Conservation (phyloP, 441 rosid genomes). For the Pelargonium cotyledonis region DNA sequence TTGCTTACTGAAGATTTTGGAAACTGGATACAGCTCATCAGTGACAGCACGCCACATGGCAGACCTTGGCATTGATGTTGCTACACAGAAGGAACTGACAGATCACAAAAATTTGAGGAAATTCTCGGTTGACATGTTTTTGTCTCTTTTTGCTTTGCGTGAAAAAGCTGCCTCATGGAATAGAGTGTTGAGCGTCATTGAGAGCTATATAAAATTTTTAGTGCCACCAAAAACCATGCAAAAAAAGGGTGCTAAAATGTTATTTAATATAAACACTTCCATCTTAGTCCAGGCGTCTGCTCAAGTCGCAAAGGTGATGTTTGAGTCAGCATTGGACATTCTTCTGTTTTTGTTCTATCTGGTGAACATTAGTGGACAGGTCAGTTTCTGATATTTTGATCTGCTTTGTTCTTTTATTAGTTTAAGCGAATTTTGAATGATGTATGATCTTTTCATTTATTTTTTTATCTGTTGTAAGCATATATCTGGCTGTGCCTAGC, state of each 20-base stretch:
- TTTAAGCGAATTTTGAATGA: not conserved
- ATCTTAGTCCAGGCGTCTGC: conserved; percentile 73
- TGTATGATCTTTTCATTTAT: not conserved
- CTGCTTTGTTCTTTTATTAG: not conserved
- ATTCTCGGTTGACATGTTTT: conserved; percentile 69
- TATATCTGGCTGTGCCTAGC: not conserved
- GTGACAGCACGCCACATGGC: conserved; percentile 35
- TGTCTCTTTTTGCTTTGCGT: conserved; percentile 56
- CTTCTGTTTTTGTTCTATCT: conserved; percentile 79
- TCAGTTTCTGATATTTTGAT: conserved; percentile 30
- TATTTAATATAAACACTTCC: conserved; percentile 41
- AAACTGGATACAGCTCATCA: conserved; percentile 65
- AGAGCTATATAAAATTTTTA: conserved; percentile 60
- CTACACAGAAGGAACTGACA: conserved; percentile 56
- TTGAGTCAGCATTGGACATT: conserved; percentile 76
- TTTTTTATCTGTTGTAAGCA: not conserved
- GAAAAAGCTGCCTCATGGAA: conserved; percentile 75
- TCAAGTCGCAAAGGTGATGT: conserved; percentile 80
- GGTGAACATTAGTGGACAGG: conserved; percentile 72
- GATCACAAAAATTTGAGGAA: conserved; percentile 71
- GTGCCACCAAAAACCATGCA: conserved; percentile 68
- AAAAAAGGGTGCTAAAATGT: conserved; percentile 37
- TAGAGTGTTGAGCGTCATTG: conserved; percentile 57
- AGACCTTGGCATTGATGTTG: conserved; percentile 55
- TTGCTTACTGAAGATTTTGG: conserved; percentile 67